Evolutionary conservation across 2,329 filamentous ascomycete species (phyloP).

Genomic region (Cercospora sesami): DNA sequence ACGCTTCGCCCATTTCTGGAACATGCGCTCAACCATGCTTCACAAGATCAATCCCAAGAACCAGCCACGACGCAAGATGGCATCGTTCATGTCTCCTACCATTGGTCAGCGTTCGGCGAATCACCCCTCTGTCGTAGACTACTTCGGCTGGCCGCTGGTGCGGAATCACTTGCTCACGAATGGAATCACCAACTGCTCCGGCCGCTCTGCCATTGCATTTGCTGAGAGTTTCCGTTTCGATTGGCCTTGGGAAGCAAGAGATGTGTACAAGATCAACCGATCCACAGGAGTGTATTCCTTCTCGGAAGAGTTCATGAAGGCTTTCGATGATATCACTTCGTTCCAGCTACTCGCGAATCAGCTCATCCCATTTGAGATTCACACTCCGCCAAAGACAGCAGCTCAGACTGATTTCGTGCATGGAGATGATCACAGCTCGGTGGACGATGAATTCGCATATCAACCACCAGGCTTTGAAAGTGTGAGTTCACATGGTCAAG

Average conservation of each 20-base stretch:
- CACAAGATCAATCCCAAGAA: conserved; percentile 29
- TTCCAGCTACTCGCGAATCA: conserved; percentile 22
- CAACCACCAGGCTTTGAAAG: conserved; percentile 2
- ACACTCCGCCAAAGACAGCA: conserved; percentile 19
- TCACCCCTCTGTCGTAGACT: conserved; percentile 24
- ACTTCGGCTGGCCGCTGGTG: conserved; percentile 28
- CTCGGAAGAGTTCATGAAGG: conserved; percentile 22
- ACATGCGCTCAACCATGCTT: conserved; percentile 26
- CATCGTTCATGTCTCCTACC: conserved; percentile 22
- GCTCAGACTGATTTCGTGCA: conserved; percentile 6
- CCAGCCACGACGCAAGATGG: conserved; percentile 18
- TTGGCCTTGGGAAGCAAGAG: conserved; percentile 26
- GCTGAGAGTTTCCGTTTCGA: conserved; percentile 27
- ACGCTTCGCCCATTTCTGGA: conserved; percentile 25
- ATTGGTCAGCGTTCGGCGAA: conserved; percentile 15
- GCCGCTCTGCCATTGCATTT: conserved; percentile 23
- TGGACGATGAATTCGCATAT: conserved; percentile 15
- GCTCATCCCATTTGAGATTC: conserved; percentile 25
- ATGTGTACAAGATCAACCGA: conserved; percentile 25
- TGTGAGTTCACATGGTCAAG: not conserved
- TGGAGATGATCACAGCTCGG: conserved; percentile 5
- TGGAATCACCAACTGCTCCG: conserved; percentile 21
- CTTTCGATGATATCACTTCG: conserved; percentile 19
- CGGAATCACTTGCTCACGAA: conserved; percentile 22
- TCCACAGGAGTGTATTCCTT: conserved; percentile 25